Evolutionary conservation across 2,329 filamentous ascomycete genomes (phyloP).

Genomic region (Xylariaceae sp.): DNA sequence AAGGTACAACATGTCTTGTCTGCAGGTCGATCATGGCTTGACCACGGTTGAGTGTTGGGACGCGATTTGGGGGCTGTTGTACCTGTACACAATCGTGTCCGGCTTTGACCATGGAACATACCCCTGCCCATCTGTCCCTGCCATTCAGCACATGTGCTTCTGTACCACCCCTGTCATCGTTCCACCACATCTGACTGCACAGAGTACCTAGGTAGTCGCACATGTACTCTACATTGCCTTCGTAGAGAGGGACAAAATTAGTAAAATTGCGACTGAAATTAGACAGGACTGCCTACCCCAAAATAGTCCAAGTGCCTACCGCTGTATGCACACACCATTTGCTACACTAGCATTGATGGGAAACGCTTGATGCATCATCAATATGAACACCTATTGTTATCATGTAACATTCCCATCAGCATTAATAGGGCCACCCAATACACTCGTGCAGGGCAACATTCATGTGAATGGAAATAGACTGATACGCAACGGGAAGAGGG

Average conservation of each 20-base stretch:
- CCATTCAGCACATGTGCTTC: constrained; percentile 26
- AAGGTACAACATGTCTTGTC: not conserved
- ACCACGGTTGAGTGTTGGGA: constrained; percentile 14
- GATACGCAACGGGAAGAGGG: too few species aligned
- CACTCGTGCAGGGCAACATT: too few species aligned
- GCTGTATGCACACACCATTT: constrained; percentile 7
- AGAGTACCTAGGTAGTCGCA: not conserved
- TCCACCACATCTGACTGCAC: constrained; percentile 9
- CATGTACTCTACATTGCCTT: constrained; percentile 39
- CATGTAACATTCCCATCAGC: too few species aligned
- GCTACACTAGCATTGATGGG: not conserved
- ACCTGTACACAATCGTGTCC: too few species aligned
- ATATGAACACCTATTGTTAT: too few species aligned
- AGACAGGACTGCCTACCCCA: constrained; percentile 35
- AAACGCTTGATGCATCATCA: too few species aligned
- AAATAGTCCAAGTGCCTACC: constrained; percentile 33
- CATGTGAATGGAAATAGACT: too few species aligned
- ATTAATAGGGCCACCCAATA: too few species aligned
- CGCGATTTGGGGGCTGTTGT: not conserved
- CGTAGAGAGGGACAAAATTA: constrained; percentile 30
- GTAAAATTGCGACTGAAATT: constrained; percentile 40
- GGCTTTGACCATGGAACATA: constrained; percentile 36
- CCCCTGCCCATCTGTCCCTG: constrained; percentile 25
- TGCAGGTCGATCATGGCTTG: constrained; percentile 28
- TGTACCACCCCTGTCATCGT: constrained; percentile 6